phyloP scores from a whole-genome alignment of 73 alveolate species.

The Paramecium primaurelia region DNA sequence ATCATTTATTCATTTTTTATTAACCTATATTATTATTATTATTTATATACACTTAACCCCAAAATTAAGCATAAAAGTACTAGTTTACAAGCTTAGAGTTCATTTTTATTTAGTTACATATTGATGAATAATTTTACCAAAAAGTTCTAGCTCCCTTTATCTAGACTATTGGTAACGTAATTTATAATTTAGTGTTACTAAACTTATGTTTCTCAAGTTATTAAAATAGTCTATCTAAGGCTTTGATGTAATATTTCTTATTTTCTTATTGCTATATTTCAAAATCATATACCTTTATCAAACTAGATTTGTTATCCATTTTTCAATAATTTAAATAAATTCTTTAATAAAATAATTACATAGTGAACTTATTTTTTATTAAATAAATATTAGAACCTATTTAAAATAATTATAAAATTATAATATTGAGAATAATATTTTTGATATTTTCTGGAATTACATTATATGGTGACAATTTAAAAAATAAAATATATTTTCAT shows the following conservation, averaged over 20 bases:
- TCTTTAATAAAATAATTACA: neutral
- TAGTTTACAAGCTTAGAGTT: neutral
- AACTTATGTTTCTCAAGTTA: neutral
- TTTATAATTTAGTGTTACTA: neutral
- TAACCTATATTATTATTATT: neutral
- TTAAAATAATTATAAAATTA: too few species aligned
- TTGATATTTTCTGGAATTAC: too few species aligned
- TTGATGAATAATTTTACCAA: neutral
- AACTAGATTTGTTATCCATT: neutral
- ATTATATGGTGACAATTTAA: neutral
- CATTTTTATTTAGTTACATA: neutral
- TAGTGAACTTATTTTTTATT: too few species aligned
- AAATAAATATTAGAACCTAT: neutral
- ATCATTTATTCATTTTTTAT: too few species aligned
- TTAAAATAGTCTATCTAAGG: neutral
- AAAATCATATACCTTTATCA: too few species aligned
- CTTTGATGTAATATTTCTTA: too few species aligned
- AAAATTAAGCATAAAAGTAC: neutral
- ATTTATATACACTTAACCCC: neutral
- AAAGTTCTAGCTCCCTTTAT: neutral
- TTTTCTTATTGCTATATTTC: neutral
- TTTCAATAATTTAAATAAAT: neutral
- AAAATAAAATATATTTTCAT: neutral
- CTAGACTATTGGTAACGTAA: neutral
- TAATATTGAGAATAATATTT: too few species aligned